Conservation (phyloP, 192 early-diverging fungal species). For the Geranomyces variabilis region DNA sequence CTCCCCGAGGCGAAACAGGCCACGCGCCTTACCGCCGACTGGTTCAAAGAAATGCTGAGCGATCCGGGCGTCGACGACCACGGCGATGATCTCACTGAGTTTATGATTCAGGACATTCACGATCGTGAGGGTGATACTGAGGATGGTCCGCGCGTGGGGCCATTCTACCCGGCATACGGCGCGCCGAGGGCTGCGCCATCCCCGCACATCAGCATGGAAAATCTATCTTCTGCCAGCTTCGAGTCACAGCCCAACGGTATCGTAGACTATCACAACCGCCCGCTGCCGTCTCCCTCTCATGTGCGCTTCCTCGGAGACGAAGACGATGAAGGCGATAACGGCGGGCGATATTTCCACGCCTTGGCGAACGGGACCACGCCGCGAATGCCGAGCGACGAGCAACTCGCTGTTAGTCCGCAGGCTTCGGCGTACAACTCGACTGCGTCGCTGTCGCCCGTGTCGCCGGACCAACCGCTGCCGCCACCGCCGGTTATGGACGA, state of each 20-base stretch:
- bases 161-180: constrained; percentile 34
- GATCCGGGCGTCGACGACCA: constrained; percentile 37
- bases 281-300: not conserved
- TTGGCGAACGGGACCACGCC: not conserved
- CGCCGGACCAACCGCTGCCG: not conserved
- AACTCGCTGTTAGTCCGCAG: no score
- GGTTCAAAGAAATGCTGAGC: constrained; percentile 47
- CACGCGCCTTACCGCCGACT: constrained; percentile 41
- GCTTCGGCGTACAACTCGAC: not conserved
- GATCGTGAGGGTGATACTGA: not conserved
- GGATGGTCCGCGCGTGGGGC: constrained; percentile 11
- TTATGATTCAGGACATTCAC: constrained; percentile 29
- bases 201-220: constrained; percentile 33
- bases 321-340: not conserved
- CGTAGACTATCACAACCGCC: no score
- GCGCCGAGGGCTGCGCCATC: constrained; percentile 21
- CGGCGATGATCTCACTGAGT: constrained; percentile 37
- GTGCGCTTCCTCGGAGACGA: not conserved
- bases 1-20: constrained; percentile 71
- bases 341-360: not conserved
- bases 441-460: not conserved
- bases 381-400: not conserved
- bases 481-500: constrained; percentile 29
- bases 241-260: not conserved
- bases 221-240: not conserved